Conservation (phyloP, 2,329 filamentous ascomycete species). For the Aspergillus costaricaensis region DNA sequence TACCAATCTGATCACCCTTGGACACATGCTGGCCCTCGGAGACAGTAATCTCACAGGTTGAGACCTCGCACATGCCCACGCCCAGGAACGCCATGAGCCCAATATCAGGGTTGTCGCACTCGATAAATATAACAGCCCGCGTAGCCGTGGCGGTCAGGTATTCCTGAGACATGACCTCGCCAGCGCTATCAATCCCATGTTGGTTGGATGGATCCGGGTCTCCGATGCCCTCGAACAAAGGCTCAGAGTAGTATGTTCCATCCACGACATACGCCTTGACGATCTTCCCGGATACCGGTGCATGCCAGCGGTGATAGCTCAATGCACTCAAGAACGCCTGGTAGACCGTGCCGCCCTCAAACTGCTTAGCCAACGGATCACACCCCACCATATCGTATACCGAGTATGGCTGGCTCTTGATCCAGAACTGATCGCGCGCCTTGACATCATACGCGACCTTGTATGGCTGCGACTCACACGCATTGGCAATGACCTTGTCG, state of each 20-base stretch:
- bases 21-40: constrained; percentile 64
- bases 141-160: constrained; percentile 70
- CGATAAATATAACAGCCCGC: constrained; percentile 68
- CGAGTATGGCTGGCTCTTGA: constrained; percentile 70
- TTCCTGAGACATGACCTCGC: constrained; percentile 55
- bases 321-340: constrained; percentile 69
- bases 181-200: constrained; percentile 29
- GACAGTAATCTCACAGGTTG: constrained; percentile 70
- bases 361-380: constrained; percentile 54
- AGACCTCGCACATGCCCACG: constrained; percentile 77
- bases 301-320: constrained; percentile 72
- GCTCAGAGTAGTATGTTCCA: constrained; percentile 70
- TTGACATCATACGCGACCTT: constrained; percentile 54
- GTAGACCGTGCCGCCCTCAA: constrained; percentile 67
- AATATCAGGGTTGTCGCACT: constrained; percentile 66
- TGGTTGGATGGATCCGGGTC: constrained; percentile 26
- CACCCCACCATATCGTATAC: constrained; percentile 63
- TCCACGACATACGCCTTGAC: constrained; percentile 59
- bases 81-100: constrained; percentile 71
- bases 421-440: constrained; percentile 65
- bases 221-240: constrained; percentile 52
- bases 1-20: constrained; percentile 72
- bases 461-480: constrained; percentile 65
- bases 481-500: constrained; percentile 59
- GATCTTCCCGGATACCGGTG: constrained; percentile 65